Base-by-base conservation (phyloP, 768 basidiomycete genomes). In the Lanmaoa rubissima region DNA sequence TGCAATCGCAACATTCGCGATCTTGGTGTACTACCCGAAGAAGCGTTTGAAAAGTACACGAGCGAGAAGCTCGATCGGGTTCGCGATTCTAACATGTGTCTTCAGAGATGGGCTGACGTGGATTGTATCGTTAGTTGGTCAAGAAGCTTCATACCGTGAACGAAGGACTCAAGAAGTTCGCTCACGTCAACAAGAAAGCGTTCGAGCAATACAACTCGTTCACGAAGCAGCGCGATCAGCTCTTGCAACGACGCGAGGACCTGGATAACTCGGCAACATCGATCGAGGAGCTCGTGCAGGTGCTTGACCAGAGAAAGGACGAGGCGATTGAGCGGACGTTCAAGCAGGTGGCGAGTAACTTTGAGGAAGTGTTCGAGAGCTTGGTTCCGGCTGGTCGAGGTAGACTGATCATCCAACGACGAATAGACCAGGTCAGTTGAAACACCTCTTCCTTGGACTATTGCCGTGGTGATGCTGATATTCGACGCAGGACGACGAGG, bases 121-220 rank as follows among this genome's bases (percentile, higher is more conserved):
- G 10, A 12, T 50, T 6, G 34, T 40, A 17, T 58, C 17, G 58
- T 19, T 64, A 99, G 96, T 80, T 99, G 44, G 85, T 95, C 65
- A 96, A 94, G 75, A 90, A 90, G 61, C 79, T 99, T n/a, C 94
- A 96, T 62, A 79, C 81, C 14, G 87, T 94, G 59, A 97, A 98
- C 67, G 95, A 98, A 67, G 83, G 85, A 28, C 77, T 99, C 64
- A 96, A 97, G 72, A 96, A 94, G 71, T 99, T 95, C 66, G 92
- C 94, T 0, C 94, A 98, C 68, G 96, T 98, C 59, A 99, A 99
- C 79, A 99, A 99, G 80, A 98, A 98, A 68, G 97, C 96, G 1
- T 96, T 96, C 68, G 97, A 99, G 70, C 96, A 98, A 71, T 98
- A 97, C 77, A 92, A 84, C 70, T 95, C 93, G 69, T 98, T 98